Conservation (phyloP, 2,329 filamentous ascomycete species). For the Clathrospora elynae region DNA sequence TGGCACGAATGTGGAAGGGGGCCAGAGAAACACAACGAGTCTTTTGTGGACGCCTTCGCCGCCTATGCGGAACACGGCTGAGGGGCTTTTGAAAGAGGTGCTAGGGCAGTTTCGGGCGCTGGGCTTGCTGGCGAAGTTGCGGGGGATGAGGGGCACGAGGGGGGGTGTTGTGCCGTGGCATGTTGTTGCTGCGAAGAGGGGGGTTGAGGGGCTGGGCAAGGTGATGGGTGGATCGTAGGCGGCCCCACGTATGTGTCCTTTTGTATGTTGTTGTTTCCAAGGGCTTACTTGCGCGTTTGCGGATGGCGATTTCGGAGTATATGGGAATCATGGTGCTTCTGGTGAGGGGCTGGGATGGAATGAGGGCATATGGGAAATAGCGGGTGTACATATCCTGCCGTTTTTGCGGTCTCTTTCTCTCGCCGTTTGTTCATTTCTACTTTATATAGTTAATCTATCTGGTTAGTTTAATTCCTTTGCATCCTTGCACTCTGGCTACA, state of each 20-base stretch:
- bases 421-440: no score
- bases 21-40: slow-evolving; percentile 31
- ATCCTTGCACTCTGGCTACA: no score
- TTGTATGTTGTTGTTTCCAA: background rate
- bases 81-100: slow-evolving; percentile 71
- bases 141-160: slow-evolving; percentile 62
- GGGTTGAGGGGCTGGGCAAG: slow-evolving; percentile 62
- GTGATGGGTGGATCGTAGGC: slow-evolving; percentile 6
- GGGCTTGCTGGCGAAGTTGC: slow-evolving; percentile 69
- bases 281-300: no score
- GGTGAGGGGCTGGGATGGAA: no score
- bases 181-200: slow-evolving; percentile 72
- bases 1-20: slow-evolving; percentile 13
- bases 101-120: slow-evolving; percentile 70
- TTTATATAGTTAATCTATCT: no score
- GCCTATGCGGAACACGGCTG: slow-evolving; percentile 50
- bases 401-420: no score
- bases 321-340: no score
- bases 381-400: no score
- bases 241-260: background rate
- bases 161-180: slow-evolving; percentile 76
- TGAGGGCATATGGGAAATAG: no score
- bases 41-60: slow-evolving; percentile 43
- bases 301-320: no score
- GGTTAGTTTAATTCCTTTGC: no score